Evolutionary conservation across 2,329 filamentous ascomycete genomes (phyloP), one percentile per base, ranked within the genome.

Genomic region (Fusarium sp.): DNA sequence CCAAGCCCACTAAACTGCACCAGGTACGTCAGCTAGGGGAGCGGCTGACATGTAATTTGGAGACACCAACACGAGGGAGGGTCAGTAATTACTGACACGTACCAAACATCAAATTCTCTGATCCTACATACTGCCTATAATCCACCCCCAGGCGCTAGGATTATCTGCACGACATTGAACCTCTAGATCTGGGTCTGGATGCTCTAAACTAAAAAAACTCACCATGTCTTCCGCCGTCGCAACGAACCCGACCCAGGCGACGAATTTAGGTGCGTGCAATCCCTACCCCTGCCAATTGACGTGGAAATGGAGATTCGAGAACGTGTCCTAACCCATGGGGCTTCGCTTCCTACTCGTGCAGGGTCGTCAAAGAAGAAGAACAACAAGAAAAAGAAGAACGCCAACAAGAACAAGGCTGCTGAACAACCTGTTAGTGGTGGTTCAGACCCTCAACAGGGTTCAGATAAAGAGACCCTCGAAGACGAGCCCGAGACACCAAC

Each of bases 341-440:
- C 59, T 56, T 68, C 67, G 62, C 70, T 70, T 73, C 63, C 53
- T 59, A 40, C 58, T 60, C 64, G 70, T 64, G 67, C 73, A 77
- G 64, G 76, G 83, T 83, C 81, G 74, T 75, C 83, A 53, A 87
- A 86, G 80, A 89, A 88, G 81, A 89, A 87, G 82, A 86, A 84
- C 78, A 86, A 84, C 75, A 89, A 86, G 75, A 89, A 88, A 81
- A 89, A 88, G 82, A 88, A 87, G 83, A 87, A 85, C 73, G 82
- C 82, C 46, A 81, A 81, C 77, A 87, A 86, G 78, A 78, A 81
- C 62, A 86, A 85, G 74, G 81, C 83, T 23, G 68, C 80, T 14
- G 70, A 77, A 52, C 79, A 81, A 61, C 74, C 80, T 53, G 80
- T 74, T 49, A 80, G 78, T 65, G 80, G 75, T 52, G 80, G 78